Evolutionary conservation across 768 basidiomycete genomes (phyloP).

Genomic region (Lentinula lateritia): DNA sequence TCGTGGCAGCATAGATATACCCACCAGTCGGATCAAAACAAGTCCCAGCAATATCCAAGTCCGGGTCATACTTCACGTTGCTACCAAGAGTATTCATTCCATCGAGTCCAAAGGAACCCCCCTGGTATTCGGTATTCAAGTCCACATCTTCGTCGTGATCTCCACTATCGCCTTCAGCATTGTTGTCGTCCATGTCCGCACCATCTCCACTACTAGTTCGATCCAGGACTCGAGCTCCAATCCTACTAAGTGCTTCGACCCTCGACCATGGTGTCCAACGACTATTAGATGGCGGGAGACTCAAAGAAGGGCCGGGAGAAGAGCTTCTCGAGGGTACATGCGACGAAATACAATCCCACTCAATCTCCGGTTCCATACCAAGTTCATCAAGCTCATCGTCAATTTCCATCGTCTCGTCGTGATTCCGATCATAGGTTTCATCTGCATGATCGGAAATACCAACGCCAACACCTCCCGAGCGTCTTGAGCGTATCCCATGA

Average conservation of each 20-base stretch:
- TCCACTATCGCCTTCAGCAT: conserved; percentile 9
- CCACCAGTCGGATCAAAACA: conserved; percentile 71
- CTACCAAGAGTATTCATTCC: not conserved
- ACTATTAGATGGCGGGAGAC: not conserved
- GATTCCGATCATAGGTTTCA: conserved; percentile 8
- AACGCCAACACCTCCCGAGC: conserved; percentile 8
- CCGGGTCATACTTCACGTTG: conserved; percentile 19
- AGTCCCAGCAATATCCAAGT: conserved; percentile 60
- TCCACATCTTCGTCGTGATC: not conserved
- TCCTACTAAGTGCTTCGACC: conserved; percentile 4
- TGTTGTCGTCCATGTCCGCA: not conserved
- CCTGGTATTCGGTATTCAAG: not conserved
- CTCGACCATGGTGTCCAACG: conserved; percentile 6
- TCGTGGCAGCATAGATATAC: conserved; percentile 64
- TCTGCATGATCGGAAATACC: not conserved
- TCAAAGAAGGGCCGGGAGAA: conserved; percentile 37
- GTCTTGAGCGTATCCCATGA: conserved; percentile 38
- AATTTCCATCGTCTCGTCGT: conserved; percentile 30
- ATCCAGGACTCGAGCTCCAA: not conserved
- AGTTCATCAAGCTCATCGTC: conserved; percentile 29
- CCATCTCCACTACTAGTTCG: not conserved
- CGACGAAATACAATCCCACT: conserved; percentile 45
- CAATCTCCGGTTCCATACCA: conserved; percentile 26
- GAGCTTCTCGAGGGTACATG: conserved; percentile 40
- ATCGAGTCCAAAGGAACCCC: not conserved